phyloP scores from a whole-genome alignment of 2,329 filamentous ascomycete species.

The Sclerotinia subarctica region DNA sequence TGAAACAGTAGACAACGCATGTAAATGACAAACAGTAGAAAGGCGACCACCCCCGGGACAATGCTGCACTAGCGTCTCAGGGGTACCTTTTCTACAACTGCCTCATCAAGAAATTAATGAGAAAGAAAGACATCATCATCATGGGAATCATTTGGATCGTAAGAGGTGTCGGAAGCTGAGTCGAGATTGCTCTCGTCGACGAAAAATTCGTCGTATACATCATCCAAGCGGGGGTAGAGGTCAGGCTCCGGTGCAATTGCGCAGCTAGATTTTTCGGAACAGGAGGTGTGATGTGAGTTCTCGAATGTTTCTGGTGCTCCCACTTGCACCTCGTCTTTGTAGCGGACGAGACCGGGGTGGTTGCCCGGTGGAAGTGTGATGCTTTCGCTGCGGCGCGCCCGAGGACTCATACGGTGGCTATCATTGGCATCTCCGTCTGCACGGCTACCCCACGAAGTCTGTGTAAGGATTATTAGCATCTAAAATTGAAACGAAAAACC shows the following conservation, averaged over 20 bases:
- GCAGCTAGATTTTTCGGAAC: conserved; percentile 13
- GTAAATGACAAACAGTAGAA: conserved; percentile 16
- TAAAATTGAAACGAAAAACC: conserved; percentile 22
- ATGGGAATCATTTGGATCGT: conserved; percentile 31
- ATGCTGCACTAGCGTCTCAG: conserved; percentile 40
- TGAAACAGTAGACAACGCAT: conserved; percentile 17
- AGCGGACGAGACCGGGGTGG: conserved; percentile 45
- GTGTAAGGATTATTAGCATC: conserved; percentile 20
- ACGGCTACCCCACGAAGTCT: conserved; percentile 96
- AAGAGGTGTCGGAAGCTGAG: conserved; percentile 25
- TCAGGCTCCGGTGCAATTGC: not conserved
- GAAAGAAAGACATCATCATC: conserved; percentile 21
- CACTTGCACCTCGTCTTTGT: conserved; percentile 38
- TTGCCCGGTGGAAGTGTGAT: conserved; percentile 47
- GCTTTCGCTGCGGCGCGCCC: conserved; percentile 37
- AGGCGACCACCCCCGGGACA: conserved; percentile 26
- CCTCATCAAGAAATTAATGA: conserved; percentile 22
- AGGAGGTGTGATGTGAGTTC: conserved; percentile 4
- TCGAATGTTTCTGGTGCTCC: conserved; percentile 12
- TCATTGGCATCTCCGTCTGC: conserved; percentile 87
- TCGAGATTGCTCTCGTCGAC: conserved; percentile 24
- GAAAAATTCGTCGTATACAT: conserved; percentile 21
- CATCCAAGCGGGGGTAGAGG: conserved; percentile 10
- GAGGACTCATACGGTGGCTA: conserved; percentile 51
- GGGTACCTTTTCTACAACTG: conserved; percentile 24